Evolutionary conservation across 2,329 filamentous ascomycete genomes (phyloP), one percentile per base, ranked within the genome.

Genomic region (Phialocephala sp.): DNA sequence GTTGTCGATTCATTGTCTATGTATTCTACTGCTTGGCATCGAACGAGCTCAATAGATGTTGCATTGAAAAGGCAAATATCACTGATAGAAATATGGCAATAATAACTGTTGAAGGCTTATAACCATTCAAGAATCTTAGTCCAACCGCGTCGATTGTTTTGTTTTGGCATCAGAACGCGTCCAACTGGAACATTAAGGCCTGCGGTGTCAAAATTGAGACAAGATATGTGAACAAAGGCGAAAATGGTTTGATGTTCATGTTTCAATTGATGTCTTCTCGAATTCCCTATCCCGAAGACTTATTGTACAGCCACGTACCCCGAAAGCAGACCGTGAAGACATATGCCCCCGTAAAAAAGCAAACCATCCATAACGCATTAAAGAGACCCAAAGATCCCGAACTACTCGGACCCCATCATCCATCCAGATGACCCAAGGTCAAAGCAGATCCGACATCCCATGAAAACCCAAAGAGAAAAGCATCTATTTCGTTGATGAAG

Each of bases 401-500:
- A 71, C 56, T 59, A 69, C 71, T 69, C 60, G 63, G 71, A 67
- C 69, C 67, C 69, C 66, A 69, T 72, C 74, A 76, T 68, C 72
- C 60, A 64, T 62, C 41, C 67, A 69, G 69, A 76, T 76, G 72
- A 73, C 64, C 71, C 72, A 71, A 84, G 84, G 81, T 81, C 82
- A 80, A 63, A 80, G 74, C 75, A 84, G 80, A 83, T 81, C 83
- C 81, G 78, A 79, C 78, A 79, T 78, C 79, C 78, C 82, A 79
- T 80, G 80, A 87, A 85, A 86, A 85, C 87, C 83, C 77, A 75
- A 80, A 54, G 81, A 80, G 80, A 82, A 81, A 72, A 70, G 83
- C 70, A 70, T 83, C 88, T 97, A 98, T 93, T 98, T 99, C 83
- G 94, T 95, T 79, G 94, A 97, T 67, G 94, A 97, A 75, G 94